Evolutionary conservation across 495 filamentous ascomycete genomes (phyloP), one percentile per base, ranked within the genome.

Genomic region (Letharia columbiana): DNA sequence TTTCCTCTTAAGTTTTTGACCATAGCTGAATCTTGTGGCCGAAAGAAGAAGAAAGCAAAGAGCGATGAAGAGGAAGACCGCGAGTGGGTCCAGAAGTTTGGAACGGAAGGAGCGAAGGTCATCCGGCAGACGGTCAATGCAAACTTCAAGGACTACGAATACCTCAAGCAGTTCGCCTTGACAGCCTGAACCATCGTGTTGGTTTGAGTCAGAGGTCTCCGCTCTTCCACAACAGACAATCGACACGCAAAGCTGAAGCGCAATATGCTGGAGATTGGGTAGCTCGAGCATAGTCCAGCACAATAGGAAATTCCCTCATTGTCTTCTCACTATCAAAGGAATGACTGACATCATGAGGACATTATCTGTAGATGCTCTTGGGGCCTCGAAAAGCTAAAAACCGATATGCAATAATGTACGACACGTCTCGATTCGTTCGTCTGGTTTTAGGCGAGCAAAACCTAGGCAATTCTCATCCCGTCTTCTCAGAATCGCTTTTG

Each of bases 111-210:
- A 7, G 88, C 89, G 39, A 86, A 84, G 68, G 73, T 89, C 49
- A 96, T 98, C 70, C 81, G 86, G 62, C 77, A 87, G 69, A 87
- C 86, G 18, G 91, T 96, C 57, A 81, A 92, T 70, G 86, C 81
- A 57, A 95, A 92, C 75, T 81, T 93, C 68, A 77, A 77, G n/a
- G 86, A 96, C 74, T 98, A 97, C 71, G 85, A 95, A 76, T 95
- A 95, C 74, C 76, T 98, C 77, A 96, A 93, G 85, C 81, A 84
- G 69, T 98, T 95, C 76, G 90, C 89, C 63, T 79, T 96, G 71
- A 86, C 86, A 69, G 77, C 85, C n/a, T 65, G 10, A 20, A 20
- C 6, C 15, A 3, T 37, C 15, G 17, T 20, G 31, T 37, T 37
- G 33, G 54, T 18, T 37, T 20, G 33, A 11, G 15, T 20, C 15